Conservation (phyloP, 2,329 filamentous ascomycete species). For the Ophiocordyceps camponoti-leonardi region DNA sequence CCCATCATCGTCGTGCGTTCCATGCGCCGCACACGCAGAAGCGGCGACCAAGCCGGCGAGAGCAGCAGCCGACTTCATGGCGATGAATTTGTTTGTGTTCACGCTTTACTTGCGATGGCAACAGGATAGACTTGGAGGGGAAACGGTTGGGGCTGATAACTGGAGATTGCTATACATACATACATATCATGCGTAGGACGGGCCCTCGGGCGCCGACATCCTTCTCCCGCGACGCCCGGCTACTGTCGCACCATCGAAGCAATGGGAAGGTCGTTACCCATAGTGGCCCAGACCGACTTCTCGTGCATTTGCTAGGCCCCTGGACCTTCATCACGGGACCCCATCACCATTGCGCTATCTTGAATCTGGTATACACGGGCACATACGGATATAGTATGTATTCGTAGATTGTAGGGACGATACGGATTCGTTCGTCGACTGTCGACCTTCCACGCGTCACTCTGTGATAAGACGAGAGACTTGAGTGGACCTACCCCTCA, state of each 20-base stretch:
- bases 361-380: no score
- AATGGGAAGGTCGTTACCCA: background rate
- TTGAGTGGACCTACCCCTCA: no score
- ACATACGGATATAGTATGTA: background rate
- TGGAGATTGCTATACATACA: no score
- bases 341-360: background rate
- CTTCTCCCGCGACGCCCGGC: background rate
- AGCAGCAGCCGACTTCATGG: slow-evolving; percentile 9
- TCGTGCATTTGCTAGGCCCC: background rate
- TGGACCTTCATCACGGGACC: slow-evolving; percentile 15
- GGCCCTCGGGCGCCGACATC: background rate
- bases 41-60: slow-evolving; percentile 11
- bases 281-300: background rate
- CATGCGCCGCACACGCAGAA: slow-evolving; percentile 11
- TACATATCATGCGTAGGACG: no score
- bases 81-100: background rate
- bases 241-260: background rate
- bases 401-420: no score
- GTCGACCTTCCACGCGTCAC: no score
- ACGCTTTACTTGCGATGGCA: background rate
- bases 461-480: no score
- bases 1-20: slow-evolving; percentile 13
- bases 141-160: background rate
- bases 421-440: no score
- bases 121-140: background rate